Conservation (phyloP, 2,329 filamentous ascomycete species). For the Epichloe uncinata region DNA sequence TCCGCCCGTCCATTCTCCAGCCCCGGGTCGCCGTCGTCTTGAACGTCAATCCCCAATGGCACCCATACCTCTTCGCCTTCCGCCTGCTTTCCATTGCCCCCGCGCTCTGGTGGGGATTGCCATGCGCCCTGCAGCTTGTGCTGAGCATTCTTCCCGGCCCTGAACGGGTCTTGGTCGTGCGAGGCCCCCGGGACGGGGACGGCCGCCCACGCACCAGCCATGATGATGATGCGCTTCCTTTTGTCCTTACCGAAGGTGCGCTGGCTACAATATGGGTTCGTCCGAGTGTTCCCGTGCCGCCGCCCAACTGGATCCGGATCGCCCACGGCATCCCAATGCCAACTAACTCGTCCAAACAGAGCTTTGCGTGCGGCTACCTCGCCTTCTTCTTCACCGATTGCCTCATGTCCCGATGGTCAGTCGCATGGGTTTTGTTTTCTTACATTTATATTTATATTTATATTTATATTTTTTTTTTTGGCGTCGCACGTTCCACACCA, state of each 20-base stretch:
- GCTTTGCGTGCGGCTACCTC: conserved; percentile 62
- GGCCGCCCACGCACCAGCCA: conserved; percentile 3
- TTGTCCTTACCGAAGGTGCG: conserved; percentile 50
- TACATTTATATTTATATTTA: no score
- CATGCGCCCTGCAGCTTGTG: conserved; percentile 55
- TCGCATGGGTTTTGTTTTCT: conserved; percentile 3
- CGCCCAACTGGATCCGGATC: no score
- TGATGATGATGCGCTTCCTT: conserved; percentile 15
- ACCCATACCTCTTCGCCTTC: conserved; percentile 58
- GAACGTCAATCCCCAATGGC: conserved; percentile 59
- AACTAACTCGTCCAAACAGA: conserved; percentile 30
- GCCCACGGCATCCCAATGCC: not conserved
- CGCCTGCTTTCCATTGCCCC: conserved; percentile 60
- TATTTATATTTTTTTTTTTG: no score
- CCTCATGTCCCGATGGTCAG: conserved; percentile 69
- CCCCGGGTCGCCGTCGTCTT: conserved; percentile 68
- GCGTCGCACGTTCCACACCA: not conserved
- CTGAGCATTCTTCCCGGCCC: conserved; percentile 41
- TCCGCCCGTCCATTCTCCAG: conserved; percentile 42
- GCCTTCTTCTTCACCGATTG: conserved; percentile 77
- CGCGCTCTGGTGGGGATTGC: conserved; percentile 57
- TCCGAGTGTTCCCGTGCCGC: conserved; percentile 5
- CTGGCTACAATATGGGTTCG: conserved; percentile 63
- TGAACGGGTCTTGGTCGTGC: conserved; percentile 17
- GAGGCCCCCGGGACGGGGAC: conserved; percentile 1